Conservation (phyloP, 2,329 filamentous ascomycete genomes). For the Bipolaris gigantea region DNA sequence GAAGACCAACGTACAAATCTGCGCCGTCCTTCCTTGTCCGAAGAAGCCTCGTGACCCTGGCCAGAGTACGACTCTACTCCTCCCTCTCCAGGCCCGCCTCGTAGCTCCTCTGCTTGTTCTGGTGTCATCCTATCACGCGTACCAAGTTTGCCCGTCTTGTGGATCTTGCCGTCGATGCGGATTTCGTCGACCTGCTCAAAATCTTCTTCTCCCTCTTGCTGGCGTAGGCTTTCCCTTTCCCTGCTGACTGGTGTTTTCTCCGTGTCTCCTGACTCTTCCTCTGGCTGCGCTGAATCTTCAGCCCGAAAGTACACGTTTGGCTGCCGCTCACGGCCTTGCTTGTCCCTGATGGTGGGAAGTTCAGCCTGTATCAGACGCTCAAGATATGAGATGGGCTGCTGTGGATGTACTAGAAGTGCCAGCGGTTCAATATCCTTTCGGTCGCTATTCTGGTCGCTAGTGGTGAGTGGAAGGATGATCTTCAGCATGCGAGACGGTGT, state of each 20-base stretch:
- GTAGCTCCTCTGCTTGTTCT: slow-evolving; percentile 42
- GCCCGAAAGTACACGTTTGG: slow-evolving; percentile 79
- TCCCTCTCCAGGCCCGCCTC: slow-evolving; percentile 56
- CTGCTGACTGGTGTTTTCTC: slow-evolving; percentile 31
- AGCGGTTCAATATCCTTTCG: slow-evolving; percentile 78
- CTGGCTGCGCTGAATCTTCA: slow-evolving; percentile 69
- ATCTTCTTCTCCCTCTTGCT: slow-evolving; percentile 44
- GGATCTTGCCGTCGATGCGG: slow-evolving; percentile 54
- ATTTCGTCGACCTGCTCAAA: slow-evolving; percentile 53
- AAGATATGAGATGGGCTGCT: slow-evolving; percentile 88
- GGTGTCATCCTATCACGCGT: slow-evolving; percentile 30
- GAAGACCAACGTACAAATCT: slow-evolving; percentile 86
- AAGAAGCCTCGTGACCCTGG: slow-evolving; percentile 61
- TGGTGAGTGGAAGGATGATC: slow-evolving; percentile 74
- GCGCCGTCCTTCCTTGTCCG: slow-evolving; percentile 49
- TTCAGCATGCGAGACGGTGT: slow-evolving; percentile 81
- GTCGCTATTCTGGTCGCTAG: slow-evolving; percentile 60
- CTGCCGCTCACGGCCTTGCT: slow-evolving; percentile 67
- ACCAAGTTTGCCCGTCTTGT: slow-evolving; percentile 50
- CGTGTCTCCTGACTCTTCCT: slow-evolving; percentile 41
- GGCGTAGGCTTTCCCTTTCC: slow-evolving; percentile 27
- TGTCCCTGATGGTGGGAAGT: slow-evolving; percentile 66
- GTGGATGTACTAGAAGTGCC: slow-evolving; percentile 82
- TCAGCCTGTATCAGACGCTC: slow-evolving; percentile 88
- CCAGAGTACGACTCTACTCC: slow-evolving; percentile 73